These are phyloP conservation scores for Sporothrix pseudoabietina DNA, from an alignment of 2,329 filamentous ascomycete genomes.

Conservation along the genomic window DNA sequence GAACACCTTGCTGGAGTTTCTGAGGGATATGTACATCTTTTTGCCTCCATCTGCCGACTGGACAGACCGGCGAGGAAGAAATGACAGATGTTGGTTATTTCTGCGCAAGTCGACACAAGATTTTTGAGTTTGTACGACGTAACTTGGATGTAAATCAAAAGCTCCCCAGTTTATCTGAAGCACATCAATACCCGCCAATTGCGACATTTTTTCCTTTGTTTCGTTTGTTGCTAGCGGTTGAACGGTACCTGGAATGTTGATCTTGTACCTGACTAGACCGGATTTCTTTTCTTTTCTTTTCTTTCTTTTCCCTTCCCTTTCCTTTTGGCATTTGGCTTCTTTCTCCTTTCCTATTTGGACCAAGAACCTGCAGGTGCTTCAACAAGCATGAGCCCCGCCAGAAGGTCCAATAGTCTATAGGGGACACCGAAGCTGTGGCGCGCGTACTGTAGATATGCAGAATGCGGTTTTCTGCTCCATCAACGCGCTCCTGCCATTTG, in stretches of 20 bases:
- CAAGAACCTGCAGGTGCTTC: background rate
- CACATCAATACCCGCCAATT: background rate
- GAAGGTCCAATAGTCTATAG: background rate
- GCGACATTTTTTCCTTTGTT: background rate
- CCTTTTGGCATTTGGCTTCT: background rate
- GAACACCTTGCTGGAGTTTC: background rate
- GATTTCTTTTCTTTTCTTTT: background rate
- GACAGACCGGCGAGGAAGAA: background rate
- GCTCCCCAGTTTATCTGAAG: background rate
- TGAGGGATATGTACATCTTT: background rate
- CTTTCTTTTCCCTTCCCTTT: background rate
- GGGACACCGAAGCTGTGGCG: background rate
- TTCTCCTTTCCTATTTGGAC: background rate
- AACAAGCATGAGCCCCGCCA: background rate
- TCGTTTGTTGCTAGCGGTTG: background rate
- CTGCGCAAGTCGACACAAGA: background rate
- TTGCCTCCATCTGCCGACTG: background rate
- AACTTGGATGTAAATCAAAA: background rate
- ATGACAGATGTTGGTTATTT: background rate
- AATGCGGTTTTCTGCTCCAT: background rate
- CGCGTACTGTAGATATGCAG: background rate
- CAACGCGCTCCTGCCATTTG: background rate
- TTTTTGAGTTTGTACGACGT: background rate
- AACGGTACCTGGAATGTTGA: background rate
- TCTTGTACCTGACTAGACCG: conserved; percentile 8